Evolutionary conservation across 345 rosid species (phyloP), one percentile per base, ranked within the genome.

Genomic region (Balakata baccata): DNA sequence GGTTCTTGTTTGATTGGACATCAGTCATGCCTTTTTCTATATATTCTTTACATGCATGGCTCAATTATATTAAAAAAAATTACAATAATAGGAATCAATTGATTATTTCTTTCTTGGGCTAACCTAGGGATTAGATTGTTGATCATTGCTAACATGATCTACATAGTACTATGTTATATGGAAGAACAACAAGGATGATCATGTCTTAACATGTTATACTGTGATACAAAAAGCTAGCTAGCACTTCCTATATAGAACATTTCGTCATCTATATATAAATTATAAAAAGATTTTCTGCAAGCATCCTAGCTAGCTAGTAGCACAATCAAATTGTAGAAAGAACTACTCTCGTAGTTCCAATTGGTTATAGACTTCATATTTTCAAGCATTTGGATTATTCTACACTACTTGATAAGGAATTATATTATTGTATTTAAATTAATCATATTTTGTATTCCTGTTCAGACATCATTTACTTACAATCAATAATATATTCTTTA

Each of bases 1-100:
- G 63, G 60, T 74, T 74, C 67, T 68, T 74, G 75, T 77, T 71
- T 77, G 85, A 81, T 79, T 79, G 75, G 77, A 77, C 81, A 73
- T 62, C 68, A 77, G 79, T 79, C 75, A 79, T 76, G 20, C 62
- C 11, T 34, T 58, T 45, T 47, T 22, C 18, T 38, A 54, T 39
- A 38, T 54, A 38, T 69, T 53, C 38, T 11, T 25, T 67, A 11
- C 22, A 12, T 67, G 20, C 22, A 12, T 67, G 20, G 10, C 13
- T 57, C 11, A 57, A 57, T 20, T 29, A 29, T 29, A 29, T 29
- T 1, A 29, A 29, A 29, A 29, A 29, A 29, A 29, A 29, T 29
- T 29, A 13, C 16, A 52, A 5, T n/a, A 57, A 57, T 11, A 25
- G 64, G 64, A 16, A 11, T 59, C 17, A 54, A 54, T 54, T 18